Percentiles rank a stretch among this genome's conserved stretches.
Evolutionary conservation across 441 rosid genomes (phyloP).

Genomic region (Croton setiger): DNA sequence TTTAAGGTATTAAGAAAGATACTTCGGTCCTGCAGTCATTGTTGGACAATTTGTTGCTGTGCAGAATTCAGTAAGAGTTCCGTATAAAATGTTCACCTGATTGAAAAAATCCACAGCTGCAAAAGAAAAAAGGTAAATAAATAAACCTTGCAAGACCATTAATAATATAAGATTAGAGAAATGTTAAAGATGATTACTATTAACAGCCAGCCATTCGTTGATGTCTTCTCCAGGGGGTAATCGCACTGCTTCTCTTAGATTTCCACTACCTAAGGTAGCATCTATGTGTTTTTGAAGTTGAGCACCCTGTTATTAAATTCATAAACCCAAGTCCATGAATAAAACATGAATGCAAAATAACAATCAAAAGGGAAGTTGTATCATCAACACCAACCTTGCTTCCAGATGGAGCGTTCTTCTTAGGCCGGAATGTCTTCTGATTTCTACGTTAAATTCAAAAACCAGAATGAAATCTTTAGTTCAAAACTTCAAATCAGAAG

Average conservation of each 20-base stretch:
- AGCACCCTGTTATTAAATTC: conserved; percentile 59
- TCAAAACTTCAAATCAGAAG: background rate
- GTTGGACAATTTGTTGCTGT: conserved; percentile 87
- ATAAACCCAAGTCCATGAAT: background rate
- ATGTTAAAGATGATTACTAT: conserved; percentile 42
- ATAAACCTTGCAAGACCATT: background rate
- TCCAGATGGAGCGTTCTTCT: conserved; percentile 68
- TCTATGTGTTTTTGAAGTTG: conserved; percentile 91
- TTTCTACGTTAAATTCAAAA: conserved; percentile 36
- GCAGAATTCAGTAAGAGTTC: conserved; percentile 94
- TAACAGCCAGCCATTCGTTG: conserved; percentile 96
- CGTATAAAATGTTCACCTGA: conserved; percentile 94
- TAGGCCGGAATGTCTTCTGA: conserved; percentile 66
- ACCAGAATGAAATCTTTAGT: background rate
- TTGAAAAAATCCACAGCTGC: conserved; percentile 99
- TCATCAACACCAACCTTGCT: conserved; percentile 38
- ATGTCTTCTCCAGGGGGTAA: conserved; percentile 98
- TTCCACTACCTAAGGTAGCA: conserved; percentile 96
- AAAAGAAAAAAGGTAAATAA: conserved; percentile 16
- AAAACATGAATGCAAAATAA: background rate
- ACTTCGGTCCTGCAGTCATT: conserved; percentile 99
- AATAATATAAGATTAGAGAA: background rate
- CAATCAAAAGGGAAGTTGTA: background rate
- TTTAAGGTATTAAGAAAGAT: conserved; percentile 22
- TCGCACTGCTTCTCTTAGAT: conserved; percentile 93